phyloP scores from a whole-genome alignment of 148 eudicot species.

The Camellia japonica region DNA sequence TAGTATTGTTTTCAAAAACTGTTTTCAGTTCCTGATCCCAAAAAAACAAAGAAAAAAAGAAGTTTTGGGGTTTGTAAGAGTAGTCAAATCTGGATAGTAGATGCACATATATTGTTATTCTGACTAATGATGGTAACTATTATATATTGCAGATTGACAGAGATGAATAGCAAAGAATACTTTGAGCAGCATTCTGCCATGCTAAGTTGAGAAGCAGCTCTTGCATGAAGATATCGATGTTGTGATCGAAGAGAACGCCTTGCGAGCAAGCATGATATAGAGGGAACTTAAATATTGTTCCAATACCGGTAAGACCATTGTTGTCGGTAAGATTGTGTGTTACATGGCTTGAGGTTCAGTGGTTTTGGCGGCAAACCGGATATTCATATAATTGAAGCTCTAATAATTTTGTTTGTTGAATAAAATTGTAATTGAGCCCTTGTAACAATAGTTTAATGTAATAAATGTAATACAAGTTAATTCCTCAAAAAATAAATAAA shows the following conservation, averaged over 20 bases:
- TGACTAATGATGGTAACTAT: neutral
- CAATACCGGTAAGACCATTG: neutral
- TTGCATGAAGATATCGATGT: neutral
- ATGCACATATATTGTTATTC: neutral
- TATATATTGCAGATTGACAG: slow-evolving; percentile 61
- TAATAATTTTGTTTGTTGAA: no score
- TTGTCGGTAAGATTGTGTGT: neutral
- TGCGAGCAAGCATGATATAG: no score
- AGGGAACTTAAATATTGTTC: neutral
- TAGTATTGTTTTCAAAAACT: neutral
- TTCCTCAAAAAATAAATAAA: no score
- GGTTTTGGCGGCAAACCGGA: neutral
- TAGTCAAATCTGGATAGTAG: no score
- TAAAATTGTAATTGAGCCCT: no score
- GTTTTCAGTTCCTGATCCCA: neutral
- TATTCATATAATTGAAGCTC: neutral
- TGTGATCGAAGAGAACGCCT: neutral
- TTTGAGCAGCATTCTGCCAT: slow-evolving; percentile 67
- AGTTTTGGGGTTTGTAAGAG: neutral
- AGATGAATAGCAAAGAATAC: slow-evolving; percentile 93
- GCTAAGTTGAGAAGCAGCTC: slow-evolving; percentile 35
- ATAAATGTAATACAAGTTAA: no score
- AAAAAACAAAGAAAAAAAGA: no score
- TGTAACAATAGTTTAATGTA: no score
- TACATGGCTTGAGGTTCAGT: neutral